phyloP scores from a whole-genome alignment of 106 monocot species.

The Phalaenopsis aphrodite region DNA sequence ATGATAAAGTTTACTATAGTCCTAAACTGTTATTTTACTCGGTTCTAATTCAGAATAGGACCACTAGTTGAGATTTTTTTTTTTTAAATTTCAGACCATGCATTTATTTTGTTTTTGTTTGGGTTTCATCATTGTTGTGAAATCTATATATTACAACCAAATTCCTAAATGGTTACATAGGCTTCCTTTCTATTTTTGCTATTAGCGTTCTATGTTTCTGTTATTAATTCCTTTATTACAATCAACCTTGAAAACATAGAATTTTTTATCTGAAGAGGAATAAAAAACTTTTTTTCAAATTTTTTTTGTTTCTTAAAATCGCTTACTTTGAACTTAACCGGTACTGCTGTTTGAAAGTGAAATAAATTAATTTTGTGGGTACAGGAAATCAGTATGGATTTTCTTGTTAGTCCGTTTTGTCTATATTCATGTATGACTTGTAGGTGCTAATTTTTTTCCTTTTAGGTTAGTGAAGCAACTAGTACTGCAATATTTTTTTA shows the following conservation, averaged over 20 bases:
- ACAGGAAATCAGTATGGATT: not conserved
- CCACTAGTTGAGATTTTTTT: too few relatives aligned
- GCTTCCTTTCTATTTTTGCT: not conserved
- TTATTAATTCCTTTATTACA: not conserved
- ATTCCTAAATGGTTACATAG: too few relatives aligned
- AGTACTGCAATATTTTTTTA: not conserved
- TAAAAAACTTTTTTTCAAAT: not conserved
- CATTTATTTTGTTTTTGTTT: too few relatives aligned
- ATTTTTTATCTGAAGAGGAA: not conserved
- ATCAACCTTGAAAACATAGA: not conserved
- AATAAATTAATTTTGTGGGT: not conserved
- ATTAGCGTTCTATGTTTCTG: too few relatives aligned
- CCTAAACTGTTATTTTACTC: too few relatives aligned
- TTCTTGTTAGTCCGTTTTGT: not conserved
- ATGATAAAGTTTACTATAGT: too few relatives aligned
- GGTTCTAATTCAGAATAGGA: too few relatives aligned
- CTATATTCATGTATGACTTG: not conserved
- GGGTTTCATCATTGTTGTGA: too few relatives aligned
- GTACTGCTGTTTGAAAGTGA: not conserved
- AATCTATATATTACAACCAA: too few relatives aligned
- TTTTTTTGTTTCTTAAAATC: not conserved
- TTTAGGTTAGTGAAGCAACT: not conserved
- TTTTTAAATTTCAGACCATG: too few relatives aligned
- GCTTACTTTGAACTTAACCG: not conserved
- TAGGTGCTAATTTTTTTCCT: not conserved